Percentiles rank a stretch among this genome's conserved stretches.
Evolutionary conservation across 73 alveolate genomes (phyloP).

Genomic region (Tetrahymena borealis): DNA sequence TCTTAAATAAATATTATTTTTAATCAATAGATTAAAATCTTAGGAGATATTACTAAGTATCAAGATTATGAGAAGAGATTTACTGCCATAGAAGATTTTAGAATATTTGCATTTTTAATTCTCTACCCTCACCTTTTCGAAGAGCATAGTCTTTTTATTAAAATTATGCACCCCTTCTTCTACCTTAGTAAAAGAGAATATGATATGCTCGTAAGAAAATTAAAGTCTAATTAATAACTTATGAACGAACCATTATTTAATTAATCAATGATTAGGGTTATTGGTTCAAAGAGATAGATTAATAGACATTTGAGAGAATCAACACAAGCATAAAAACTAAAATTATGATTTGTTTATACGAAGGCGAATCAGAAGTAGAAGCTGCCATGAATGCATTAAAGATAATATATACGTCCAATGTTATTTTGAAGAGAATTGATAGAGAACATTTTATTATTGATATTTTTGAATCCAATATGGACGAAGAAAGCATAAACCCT

Average conservation of each 20-base stretch:
- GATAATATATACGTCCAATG: not conserved
- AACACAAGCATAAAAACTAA: not conserved
- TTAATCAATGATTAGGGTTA: not conserved
- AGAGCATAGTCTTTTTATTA: not conserved
- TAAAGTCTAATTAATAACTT: not conserved
- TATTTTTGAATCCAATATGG: not conserved
- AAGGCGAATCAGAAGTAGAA: not conserved
- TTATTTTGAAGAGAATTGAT: not conserved
- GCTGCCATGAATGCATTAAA: not conserved
- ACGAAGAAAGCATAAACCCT: not conserved
- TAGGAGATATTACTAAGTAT: not conserved
- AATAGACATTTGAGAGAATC: not conserved
- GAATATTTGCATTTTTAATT: not conserved
- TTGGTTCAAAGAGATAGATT: not conserved
- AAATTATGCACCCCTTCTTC: not conserved
- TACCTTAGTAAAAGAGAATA: not conserved
- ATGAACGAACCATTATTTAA: not conserved
- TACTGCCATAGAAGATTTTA: not conserved
- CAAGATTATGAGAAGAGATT: not conserved
- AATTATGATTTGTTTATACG: not conserved
- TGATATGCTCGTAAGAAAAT: not conserved
- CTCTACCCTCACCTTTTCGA: not conserved
- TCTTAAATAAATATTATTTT: not conserved
- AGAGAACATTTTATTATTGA: not conserved
- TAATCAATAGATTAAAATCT: not conserved